Conservation (phyloP, 139 green algal species). For the Micromonas pusilla region DNA sequence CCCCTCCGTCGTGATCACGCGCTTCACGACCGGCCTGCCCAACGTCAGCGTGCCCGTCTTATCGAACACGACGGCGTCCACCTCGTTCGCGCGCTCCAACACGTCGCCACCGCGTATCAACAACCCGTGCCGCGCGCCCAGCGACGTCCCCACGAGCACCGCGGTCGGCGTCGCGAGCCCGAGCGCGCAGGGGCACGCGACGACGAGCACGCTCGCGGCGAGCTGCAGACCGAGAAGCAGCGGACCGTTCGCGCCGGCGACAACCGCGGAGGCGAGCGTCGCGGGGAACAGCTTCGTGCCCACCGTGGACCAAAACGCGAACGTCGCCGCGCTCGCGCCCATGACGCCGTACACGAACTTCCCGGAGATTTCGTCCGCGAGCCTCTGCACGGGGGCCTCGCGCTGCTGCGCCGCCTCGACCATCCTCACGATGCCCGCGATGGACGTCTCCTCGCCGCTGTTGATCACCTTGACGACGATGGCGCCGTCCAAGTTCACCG, state of each 20-base stretch:
- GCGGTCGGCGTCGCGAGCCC: conserved; percentile 91
- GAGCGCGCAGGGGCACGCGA: conserved; percentile 93
- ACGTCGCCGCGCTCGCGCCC: conserved; percentile 66
- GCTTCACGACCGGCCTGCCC: conserved; percentile 39
- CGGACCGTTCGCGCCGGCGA: conserved; percentile 21
- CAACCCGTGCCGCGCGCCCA: conserved; percentile 61
- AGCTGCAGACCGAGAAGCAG: conserved; percentile 72
- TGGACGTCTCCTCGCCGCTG: conserved; percentile 56
- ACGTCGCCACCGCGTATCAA: conserved; percentile 81
- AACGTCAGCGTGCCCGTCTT: conserved; percentile 95
- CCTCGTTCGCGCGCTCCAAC: conserved; percentile 61
- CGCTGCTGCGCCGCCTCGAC: conserved; percentile 49
- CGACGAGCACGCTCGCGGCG: conserved; percentile 86
- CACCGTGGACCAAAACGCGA: conserved; percentile 72
- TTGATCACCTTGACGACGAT: conserved; percentile 56
- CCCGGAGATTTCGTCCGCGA: conserved; percentile 81
- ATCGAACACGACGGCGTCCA: conserved; percentile 81
- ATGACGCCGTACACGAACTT: conserved; percentile 89
- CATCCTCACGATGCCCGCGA: conserved; percentile 57
- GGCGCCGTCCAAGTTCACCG: conserved; percentile 57
- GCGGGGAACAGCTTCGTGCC: conserved; percentile 22
- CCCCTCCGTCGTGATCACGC: conserved; percentile 17
- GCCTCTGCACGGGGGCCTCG: conserved; percentile 79
- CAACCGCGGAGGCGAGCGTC: background rate
- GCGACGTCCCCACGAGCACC: conserved; percentile 74